Percentiles rank a stretch among this genome's conserved stretches.
Evolutionary conservation across 257 asterid genomes (phyloP).

Genomic region (Buddleja alternifolia): DNA sequence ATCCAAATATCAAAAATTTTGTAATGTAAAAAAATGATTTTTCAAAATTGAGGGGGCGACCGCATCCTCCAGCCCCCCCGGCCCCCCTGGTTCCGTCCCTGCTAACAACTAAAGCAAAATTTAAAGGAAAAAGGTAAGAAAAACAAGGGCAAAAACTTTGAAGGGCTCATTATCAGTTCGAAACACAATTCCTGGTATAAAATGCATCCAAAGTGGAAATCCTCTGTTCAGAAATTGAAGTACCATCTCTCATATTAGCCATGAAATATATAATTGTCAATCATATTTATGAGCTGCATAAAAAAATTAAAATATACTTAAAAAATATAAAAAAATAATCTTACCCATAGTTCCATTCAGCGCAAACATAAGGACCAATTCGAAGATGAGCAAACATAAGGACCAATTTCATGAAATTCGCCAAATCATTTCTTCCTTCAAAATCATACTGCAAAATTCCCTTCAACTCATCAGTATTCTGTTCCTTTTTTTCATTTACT

Average conservation of each 20-base stretch:
- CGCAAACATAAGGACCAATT: conserved; percentile 91
- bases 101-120: not conserved
- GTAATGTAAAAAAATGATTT: too few relatives aligned
- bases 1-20: too few relatives aligned
- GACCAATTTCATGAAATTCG: conserved; percentile 68
- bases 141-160: conserved; percentile 51
- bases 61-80: too few relatives aligned
- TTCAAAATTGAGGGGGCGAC: too few relatives aligned
- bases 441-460: conserved; percentile 69
- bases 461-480: conserved; percentile 36
- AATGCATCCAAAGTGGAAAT: conserved; percentile 94
- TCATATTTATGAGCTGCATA: not conserved
- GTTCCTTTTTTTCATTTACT: too few relatives aligned
- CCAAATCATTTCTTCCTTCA: conserved; percentile 81
- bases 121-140: not conserved
- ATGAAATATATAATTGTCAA: not conserved
- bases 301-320: not conserved
- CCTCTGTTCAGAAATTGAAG: conserved; percentile 58
- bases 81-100: too few relatives aligned
- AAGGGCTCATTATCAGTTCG: conserved; percentile 81
- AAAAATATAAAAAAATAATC: too few relatives aligned
- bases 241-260: conserved; percentile 12
- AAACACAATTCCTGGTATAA: conserved; percentile 72
- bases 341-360: conserved; percentile 96
- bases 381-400: conserved; percentile 68